Base-by-base conservation (phyloP, 2,329 filamentous ascomycete species). In the Fusarium tupiense region DNA sequence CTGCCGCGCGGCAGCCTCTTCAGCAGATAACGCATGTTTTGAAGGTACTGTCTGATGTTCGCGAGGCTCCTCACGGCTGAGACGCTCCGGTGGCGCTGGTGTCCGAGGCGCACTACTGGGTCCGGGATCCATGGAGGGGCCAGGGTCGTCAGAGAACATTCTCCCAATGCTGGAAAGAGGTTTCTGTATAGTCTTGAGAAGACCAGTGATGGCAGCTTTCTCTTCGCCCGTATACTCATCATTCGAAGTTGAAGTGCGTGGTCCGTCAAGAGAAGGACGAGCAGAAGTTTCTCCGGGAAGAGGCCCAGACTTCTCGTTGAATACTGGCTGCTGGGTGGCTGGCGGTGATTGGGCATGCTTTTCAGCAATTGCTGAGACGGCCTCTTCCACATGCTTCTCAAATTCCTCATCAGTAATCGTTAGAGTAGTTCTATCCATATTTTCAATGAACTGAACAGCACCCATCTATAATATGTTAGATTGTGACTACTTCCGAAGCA, bases 341-440 rank as follows among this genome's bases (percentile, higher is more conserved):
- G 71, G 81, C 16, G 87, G 87, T 13, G 89, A 88, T 47, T 85
- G 82, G 12, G 85, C 81, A 66, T 98, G 95, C 78, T 94, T 94
- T 83, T 98, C 96, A 5, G 96, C 96, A 75, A 99, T 99, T 47
- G 94, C 94, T 11, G 94, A 98, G 7, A 99, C 97, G 13, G 96
- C 95, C 8, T 93, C 93, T 84, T 99, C 96, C n/a, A 99, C 97
- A 76, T 98, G 95, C 80, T 90, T 90, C 81, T 99, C 96, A 79
- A 99, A 99, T 43, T 98, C 96, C 64, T 96, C 94, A 79, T 99
- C 95, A 5, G 92, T 92, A 59, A 99, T 96, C 2, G 96, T 98
- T 13, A 99, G 85, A 33, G 93, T 96, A 4, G 96, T 98, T 50
- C 95, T 92, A 82, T 99, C 96, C 83, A 99, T 91, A 69, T 94